Base-by-base conservation (phyloP, 2,329 filamentous ascomycete species). In the Trichoderma brevicompactum region DNA sequence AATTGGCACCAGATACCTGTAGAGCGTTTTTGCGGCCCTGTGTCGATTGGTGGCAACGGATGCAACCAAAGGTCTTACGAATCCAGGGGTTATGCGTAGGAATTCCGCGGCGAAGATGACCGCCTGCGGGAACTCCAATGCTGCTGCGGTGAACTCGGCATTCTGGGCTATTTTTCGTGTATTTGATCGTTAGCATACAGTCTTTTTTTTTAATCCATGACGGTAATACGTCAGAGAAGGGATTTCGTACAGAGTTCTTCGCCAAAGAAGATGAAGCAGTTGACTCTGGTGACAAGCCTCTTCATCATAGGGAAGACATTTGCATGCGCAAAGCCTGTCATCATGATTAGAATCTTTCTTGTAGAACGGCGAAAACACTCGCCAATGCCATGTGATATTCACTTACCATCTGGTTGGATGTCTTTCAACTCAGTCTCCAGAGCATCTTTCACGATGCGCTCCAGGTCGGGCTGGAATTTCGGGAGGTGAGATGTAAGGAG, bases 401-500 rank as follows among this genome's bases (percentile, higher is more conserved):
- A 5, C 5, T 38, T 41, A 41, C 36, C 52, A 41, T 54, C 19
- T 41, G 52, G 38, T 7, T n/a, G 34, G 7, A 41, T 9, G 17
- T 41, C 15, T 7, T 12, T 19, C 13, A 58, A 9, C 15, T 36
- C 54, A 12, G 41, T 32, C 23, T 58, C 17, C 15, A 58, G 15
- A 38, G n/a, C 15, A 41, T 49, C 62, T n/a, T 59, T 59, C 5
- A 58, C 15, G n/a, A 64, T 19, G 28, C 28, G 17, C 34, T 65
- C 53, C 7, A 49, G 17, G 32, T 50, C 17, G 12, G 54, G 58
- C 36, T 49, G 58, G 23, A 65, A 58, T 5, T 56, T n/a, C 6
- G 53, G 49, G 2, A 66, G 46, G 44, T 61, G 58, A 23, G 52
- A 49, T 3, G 59, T 68, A 12, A 68, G 34, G 12, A 66, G 53